Conservation (phyloP, 2,329 filamentous ascomycete species). For the Neofusicoccum umdonicola region DNA sequence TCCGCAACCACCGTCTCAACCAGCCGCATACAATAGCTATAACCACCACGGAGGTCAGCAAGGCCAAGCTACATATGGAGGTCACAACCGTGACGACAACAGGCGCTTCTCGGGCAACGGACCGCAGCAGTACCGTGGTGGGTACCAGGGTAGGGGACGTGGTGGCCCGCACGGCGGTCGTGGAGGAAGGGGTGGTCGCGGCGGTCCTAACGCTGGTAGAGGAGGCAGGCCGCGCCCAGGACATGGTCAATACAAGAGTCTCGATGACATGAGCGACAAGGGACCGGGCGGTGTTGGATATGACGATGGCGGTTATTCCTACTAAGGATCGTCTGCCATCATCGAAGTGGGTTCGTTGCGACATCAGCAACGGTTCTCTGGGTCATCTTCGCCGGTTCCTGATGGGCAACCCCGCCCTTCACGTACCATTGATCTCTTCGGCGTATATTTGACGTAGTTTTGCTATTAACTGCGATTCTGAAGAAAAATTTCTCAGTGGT, state of each 20-base stretch:
- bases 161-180: conserved; percentile 34
- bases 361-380: neutral
- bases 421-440: neutral
- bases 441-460: neutral
- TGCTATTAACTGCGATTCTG: neutral
- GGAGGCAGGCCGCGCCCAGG: conserved; percentile 24
- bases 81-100: conserved; percentile 27
- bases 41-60: neutral
- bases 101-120: conserved; percentile 40
- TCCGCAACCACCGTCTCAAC: conserved; percentile 21
- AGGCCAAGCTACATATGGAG: neutral
- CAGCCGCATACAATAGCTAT: neutral
- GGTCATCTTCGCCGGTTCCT: neutral
- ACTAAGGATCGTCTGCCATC: neutral
- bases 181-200: conserved; percentile 39
- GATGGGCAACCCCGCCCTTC: too few species aligned
- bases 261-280: conserved; percentile 39
- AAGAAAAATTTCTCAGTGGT: neutral
- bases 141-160: conserved; percentile 34
- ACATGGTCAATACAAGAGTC: conserved; percentile 38
- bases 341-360: too few species aligned
- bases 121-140: conserved; percentile 21
- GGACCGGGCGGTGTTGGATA: conserved; percentile 5
- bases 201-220: conserved; percentile 22
- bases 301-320: conserved; percentile 9